phyloP scores from a whole-genome alignment of 331 rosid genomes.

The Stylosanthes scabra region DNA sequence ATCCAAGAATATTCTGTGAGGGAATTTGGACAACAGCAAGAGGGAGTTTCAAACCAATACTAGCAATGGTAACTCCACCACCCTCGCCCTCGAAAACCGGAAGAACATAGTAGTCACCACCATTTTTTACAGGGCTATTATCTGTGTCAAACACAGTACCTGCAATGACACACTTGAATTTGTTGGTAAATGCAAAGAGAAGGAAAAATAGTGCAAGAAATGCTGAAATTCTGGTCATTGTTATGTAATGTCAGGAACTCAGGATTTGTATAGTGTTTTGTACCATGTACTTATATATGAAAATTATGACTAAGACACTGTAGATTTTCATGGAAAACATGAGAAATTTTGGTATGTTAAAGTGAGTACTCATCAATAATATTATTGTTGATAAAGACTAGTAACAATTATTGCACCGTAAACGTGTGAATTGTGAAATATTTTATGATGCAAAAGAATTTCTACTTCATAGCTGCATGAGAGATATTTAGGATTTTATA shows the following conservation, averaged over 20 bases:
- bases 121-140: background rate
- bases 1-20: background rate
- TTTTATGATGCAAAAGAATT: background rate
- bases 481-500: background rate
- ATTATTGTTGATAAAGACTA: background rate
- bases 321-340: background rate
- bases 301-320: background rate
- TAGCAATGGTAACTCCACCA: conserved; percentile 1
- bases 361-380: background rate
- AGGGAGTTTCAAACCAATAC: background rate
- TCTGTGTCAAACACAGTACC: conserved; percentile 11
- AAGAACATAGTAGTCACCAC: conserved; percentile 16
- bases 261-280: background rate
- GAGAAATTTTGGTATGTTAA: background rate
- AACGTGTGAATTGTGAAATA: background rate
- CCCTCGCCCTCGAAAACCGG: background rate
- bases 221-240: background rate
- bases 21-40: conserved; percentile 14
- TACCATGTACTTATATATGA: background rate
- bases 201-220: background rate
- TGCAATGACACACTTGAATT: background rate
- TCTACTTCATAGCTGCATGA: background rate
- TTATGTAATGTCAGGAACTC: background rate
- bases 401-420: background rate
- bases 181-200: conserved; percentile 1